Conservation (phyloP, 306 rosid genomes). For the Urtica urens region DNA sequence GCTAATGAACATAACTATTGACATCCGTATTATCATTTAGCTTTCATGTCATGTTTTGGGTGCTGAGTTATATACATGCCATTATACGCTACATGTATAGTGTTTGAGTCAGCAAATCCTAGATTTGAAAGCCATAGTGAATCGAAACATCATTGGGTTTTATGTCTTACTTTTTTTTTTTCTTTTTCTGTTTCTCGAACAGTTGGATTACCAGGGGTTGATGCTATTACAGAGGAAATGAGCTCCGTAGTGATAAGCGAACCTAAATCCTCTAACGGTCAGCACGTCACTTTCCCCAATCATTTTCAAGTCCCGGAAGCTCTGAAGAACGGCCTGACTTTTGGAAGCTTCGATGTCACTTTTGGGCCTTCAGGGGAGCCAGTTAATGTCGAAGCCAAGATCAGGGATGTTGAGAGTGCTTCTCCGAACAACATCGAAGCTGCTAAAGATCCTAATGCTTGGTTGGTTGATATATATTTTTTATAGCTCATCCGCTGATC, state of each 20-base stretch:
- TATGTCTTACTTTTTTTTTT: neutral
- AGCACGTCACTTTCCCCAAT: constrained; percentile 61
- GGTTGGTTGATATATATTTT: constrained; percentile 34
- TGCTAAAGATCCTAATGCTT: constrained; percentile 27
- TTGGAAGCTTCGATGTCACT: constrained; percentile 59
- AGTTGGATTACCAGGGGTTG: constrained; percentile 32
- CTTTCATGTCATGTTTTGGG: too few relatives aligned
- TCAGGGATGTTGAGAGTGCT: constrained; percentile 26
- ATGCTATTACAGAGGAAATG: constrained; percentile 25
- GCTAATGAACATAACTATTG: too few relatives aligned
- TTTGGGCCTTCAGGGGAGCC: constrained; percentile 22
- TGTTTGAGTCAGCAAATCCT: too few relatives aligned
- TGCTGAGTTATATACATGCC: too few relatives aligned
- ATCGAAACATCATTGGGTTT: too few relatives aligned
- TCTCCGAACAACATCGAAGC: constrained; percentile 27
- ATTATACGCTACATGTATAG: too few relatives aligned
- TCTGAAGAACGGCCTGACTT: constrained; percentile 57
- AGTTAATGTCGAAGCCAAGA: constrained; percentile 21
- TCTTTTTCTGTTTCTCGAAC: constrained; percentile 29
- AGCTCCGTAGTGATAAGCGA: constrained; percentile 27
- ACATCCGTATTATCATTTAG: too few relatives aligned
- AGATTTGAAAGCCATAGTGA: too few relatives aligned
- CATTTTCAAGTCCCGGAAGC: constrained; percentile 68
- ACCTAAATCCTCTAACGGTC: constrained; percentile 19
- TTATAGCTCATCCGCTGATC: too few relatives aligned